Percentiles rank a stretch among this genome's conserved stretches.
phyloP scores from a whole-genome alignment of 1,284 basidiomycete species.

The Thelephora terrestris region DNA sequence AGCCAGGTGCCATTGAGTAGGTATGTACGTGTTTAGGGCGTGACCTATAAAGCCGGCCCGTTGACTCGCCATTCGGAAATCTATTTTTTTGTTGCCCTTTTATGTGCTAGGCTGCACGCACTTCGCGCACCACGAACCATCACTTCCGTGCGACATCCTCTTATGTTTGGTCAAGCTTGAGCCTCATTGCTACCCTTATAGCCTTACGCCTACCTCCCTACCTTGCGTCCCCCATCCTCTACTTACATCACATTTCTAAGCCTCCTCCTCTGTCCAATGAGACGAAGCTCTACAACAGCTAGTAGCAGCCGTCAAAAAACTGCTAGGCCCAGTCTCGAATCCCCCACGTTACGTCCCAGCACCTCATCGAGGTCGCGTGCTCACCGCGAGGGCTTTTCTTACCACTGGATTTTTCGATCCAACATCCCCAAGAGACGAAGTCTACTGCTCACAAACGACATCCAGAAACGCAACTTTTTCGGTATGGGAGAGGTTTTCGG shows the following conservation, averaged over 20 bases:
- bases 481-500: slow-evolving; percentile 69
- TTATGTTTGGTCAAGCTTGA: not conserved
- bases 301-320: slow-evolving; percentile 1
- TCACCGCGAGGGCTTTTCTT: slow-evolving; percentile 11
- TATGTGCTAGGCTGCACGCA: not conserved
- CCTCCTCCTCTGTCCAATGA: not conserved
- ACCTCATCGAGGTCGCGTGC: slow-evolving; percentile 14
- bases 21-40: no score
- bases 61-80: not conserved
- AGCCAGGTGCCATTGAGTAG: no score
- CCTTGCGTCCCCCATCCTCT: not conserved
- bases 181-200: not conserved
- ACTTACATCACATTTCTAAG: no score
- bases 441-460: slow-evolving; percentile 45
- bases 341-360: slow-evolving; percentile 8
- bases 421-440: slow-evolving; percentile 56
- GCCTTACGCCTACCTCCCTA: not conserved
- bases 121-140: not conserved
- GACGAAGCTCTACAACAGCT: not conserved
- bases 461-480: slow-evolving; percentile 62
- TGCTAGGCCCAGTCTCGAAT: slow-evolving; percentile 7
- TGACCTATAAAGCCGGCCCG: no score
- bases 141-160: not conserved
- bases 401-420: slow-evolving; percentile 62
- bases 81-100: not conserved